A percentile compares a stretch with the other conserved stretches of the same genome.
phyloP scores from a whole-genome alignment of 23 red algal species.

The Chondrus crispus region DNA sequence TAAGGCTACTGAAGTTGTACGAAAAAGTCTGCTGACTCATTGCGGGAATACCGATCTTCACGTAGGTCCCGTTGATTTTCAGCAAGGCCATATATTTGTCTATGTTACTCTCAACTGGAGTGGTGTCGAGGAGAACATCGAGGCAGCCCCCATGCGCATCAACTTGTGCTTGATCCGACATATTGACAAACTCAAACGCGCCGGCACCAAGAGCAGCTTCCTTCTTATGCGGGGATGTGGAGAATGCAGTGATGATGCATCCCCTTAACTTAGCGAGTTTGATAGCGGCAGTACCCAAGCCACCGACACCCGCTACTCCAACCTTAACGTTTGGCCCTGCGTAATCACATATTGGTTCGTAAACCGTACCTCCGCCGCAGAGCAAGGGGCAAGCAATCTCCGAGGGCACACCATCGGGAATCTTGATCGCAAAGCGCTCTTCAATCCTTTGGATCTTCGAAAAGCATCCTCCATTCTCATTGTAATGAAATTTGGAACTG shows the following conservation, averaged over 20 bases:
- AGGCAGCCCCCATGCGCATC: not conserved
- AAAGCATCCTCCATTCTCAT: conserved; percentile 32
- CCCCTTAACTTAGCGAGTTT: conserved; percentile 23
- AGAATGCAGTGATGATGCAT: not conserved
- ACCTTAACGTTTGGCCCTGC: not conserved
- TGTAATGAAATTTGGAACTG: not conserved
- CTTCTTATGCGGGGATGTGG: not conserved
- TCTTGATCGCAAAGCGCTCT: conserved; percentile 46
- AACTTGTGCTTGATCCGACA: not conserved
- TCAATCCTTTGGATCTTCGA: conserved; percentile 46
- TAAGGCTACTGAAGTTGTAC: not conserved
- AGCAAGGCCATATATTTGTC: not conserved
- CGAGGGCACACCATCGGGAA: conserved; percentile 16
- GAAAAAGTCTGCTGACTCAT: not conserved
- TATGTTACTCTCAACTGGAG: conserved; percentile 12
- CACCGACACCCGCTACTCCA: conserved; percentile 25
- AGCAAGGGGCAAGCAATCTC: conserved; percentile 37
- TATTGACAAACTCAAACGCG: conserved; percentile 10
- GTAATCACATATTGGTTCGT: conserved; percentile 50
- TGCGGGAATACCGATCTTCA: conserved; percentile 5
- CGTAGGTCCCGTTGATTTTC: conserved; percentile 20
- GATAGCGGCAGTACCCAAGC: conserved; percentile 19
- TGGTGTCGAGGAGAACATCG: conserved; percentile 42
- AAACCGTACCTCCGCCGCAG: conserved; percentile 48
- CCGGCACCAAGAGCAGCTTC: conserved; percentile 10